A percentile compares a stretch with the other conserved stretches of the same genome.
These are phyloP conservation scores for Suillus brevipes DNA, from an alignment of 768 basidiomycete species.

Conservation along the genomic window DNA sequence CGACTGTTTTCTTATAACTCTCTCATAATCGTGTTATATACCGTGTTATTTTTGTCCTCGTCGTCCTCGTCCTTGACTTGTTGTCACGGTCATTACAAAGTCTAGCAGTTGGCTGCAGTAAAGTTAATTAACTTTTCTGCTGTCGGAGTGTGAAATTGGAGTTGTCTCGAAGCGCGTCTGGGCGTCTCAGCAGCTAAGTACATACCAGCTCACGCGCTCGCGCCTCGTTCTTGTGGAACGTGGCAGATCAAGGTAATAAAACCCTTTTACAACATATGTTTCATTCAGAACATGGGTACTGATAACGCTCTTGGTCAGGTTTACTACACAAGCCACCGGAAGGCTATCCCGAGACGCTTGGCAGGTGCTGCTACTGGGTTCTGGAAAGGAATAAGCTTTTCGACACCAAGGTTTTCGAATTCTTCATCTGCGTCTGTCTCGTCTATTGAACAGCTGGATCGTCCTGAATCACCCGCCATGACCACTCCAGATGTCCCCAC, in stretches of 20 bases:
- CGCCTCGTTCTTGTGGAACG: constrained; percentile 20
- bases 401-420: constrained; percentile 18
- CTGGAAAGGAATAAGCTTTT: constrained; percentile 25
- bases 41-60: background rate
- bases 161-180: constrained; percentile 4
- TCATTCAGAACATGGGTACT: constrained; percentile 7
- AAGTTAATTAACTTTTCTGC: background rate
- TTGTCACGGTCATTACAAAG: background rate
- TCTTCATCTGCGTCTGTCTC: constrained; percentile 13
- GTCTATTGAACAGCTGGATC: constrained; percentile 3
- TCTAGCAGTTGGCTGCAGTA: background rate
- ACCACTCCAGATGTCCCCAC: constrained; percentile 18
- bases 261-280: constrained; percentile 1
- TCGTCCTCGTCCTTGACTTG: background rate
- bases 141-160: constrained; percentile 3
- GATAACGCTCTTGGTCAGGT: constrained; percentile 28
- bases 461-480: constrained; percentile 14
- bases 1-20: background rate
- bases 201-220: constrained; percentile 16
- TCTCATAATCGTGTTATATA: background rate
- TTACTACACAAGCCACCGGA: constrained; percentile 32
- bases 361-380: constrained; percentile 22
- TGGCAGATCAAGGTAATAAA: constrained; percentile 11
- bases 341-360: constrained; percentile 23
- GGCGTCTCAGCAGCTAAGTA: constrained; percentile 1